A percentile compares a stretch with the other conserved stretches of the same genome.
Evolutionary conservation across 257 asterid species (phyloP).

Genomic region (Parsonsia alboflavescens): DNA sequence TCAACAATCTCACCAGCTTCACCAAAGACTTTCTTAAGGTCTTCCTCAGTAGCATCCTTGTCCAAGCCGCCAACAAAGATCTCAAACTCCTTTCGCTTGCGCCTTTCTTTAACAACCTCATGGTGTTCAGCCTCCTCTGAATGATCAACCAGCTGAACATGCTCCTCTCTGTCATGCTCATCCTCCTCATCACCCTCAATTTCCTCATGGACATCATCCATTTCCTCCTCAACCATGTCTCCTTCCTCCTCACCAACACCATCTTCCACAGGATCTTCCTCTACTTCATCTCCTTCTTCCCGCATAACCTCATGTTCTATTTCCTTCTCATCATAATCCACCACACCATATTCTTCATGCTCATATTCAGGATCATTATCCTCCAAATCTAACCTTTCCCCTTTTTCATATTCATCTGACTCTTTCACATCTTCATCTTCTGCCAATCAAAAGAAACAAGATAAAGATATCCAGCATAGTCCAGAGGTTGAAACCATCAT

Average conservation of each 20-base stretch:
- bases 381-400: slow-evolving; percentile 88
- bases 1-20: slow-evolving; percentile 91
- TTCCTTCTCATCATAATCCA: slow-evolving; percentile 87
- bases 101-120: slow-evolving; percentile 73
- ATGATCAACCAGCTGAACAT: slow-evolving; percentile 52
- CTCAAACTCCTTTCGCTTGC: slow-evolving; percentile 94
- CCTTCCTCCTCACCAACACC: slow-evolving; percentile 57
- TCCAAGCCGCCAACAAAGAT: slow-evolving; percentile 95
- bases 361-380: slow-evolving; percentile 96
- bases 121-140: slow-evolving; percentile 92
- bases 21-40: slow-evolving; percentile 77
- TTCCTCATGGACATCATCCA: slow-evolving; percentile 58
- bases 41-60: slow-evolving; percentile 96
- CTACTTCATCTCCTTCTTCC: slow-evolving; percentile 55
- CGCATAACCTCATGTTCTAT: slow-evolving; percentile 58
- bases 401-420: slow-evolving; percentile 74
- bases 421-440: slow-evolving; percentile 58
- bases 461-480: slow-evolving; percentile 27
- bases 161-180: slow-evolving; percentile 49
- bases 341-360: slow-evolving; percentile 78
- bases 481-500: slow-evolving; percentile 24
- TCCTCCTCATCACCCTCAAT: slow-evolving; percentile 67
- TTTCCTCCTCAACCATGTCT: slow-evolving; percentile 57
- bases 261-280: slow-evolving; percentile 60
- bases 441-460: slow-evolving; percentile 39